Evolutionary conservation across 2,329 filamentous ascomycete species (phyloP).

Genomic region (Cladosporium oxysporum): DNA sequence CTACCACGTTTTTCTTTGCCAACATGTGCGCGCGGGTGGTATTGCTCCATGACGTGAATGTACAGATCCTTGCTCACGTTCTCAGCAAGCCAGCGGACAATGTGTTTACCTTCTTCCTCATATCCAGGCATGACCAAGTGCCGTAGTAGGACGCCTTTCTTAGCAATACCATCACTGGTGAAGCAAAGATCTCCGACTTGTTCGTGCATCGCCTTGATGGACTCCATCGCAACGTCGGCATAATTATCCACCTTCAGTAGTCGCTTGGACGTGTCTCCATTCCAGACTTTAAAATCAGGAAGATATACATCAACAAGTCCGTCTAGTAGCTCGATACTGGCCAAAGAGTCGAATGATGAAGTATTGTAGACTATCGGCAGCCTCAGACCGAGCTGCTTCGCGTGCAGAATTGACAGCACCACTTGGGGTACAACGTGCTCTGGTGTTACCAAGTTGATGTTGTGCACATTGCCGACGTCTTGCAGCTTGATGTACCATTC

Average conservation of each 20-base stretch:
- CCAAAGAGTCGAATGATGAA: constrained; percentile 74
- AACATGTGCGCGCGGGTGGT: constrained; percentile 77
- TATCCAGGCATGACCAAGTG: constrained; percentile 85
- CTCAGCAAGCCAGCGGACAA: constrained; percentile 74
- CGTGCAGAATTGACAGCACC: constrained; percentile 72
- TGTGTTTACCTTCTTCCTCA: constrained; percentile 70
- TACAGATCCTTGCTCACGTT: constrained; percentile 75
- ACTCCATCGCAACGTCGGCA: constrained; percentile 69
- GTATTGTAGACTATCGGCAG: constrained; percentile 85
- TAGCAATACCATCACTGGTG: constrained; percentile 77
- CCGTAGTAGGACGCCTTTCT: constrained; percentile 71
- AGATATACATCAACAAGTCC: constrained; percentile 83
- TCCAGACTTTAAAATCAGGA: constrained; percentile 88
- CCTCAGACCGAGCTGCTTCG: constrained; percentile 66
- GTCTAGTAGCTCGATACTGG: constrained; percentile 71
- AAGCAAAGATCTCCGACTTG: constrained; percentile 85
- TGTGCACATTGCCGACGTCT: constrained; percentile 77
- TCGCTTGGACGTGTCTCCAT: constrained; percentile 63
- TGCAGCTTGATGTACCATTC: constrained; percentile 85
- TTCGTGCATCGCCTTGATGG: constrained; percentile 74
- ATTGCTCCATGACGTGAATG: constrained; percentile 88
- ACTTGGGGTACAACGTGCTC: constrained; percentile 87
- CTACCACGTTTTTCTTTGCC: constrained; percentile 61
- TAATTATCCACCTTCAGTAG: constrained; percentile 80
- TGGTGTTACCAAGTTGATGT: constrained; percentile 84